A percentile compares a stretch with the other conserved stretches of the same genome.
Evolutionary conservation across 805 yeast species (phyloP).

Genomic region (Starmera dryadoides): DNA sequence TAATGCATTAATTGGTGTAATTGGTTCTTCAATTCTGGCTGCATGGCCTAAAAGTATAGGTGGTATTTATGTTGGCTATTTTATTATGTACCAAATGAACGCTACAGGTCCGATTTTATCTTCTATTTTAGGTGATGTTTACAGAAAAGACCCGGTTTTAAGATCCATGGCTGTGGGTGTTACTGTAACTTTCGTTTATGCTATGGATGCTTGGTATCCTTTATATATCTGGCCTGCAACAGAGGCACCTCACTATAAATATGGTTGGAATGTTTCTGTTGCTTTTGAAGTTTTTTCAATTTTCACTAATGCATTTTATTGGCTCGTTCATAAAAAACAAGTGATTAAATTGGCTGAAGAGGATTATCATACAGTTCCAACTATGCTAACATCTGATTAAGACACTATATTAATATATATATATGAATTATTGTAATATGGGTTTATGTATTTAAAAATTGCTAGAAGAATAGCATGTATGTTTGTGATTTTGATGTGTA

Average conservation of each 20-base stretch:
- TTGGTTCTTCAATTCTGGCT: slow-evolving; percentile 2
- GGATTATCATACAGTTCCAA: too few species aligned
- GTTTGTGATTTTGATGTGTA: too few species aligned
- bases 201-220: slow-evolving; percentile 34
- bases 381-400: too few species aligned
- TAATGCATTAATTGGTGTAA: slow-evolving; percentile 1
- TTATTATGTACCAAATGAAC: slow-evolving; percentile 1
- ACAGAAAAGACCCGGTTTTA: slow-evolving; percentile 25
- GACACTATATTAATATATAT: too few species aligned
- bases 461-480: too few species aligned
- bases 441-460: too few species aligned
- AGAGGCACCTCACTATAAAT: slow-evolving; percentile 33
- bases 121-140: slow-evolving; percentile 1
- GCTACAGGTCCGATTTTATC: slow-evolving; percentile 2
- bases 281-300: slow-evolving; percentile 2
- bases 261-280: slow-evolving; percentile 23
- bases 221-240: slow-evolving; percentile 33
- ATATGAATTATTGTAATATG: neutral
- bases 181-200: slow-evolving; percentile 32
- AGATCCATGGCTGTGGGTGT: slow-evolving; percentile 31
- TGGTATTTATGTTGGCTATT: slow-evolving; percentile 2
- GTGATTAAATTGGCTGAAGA: neutral
- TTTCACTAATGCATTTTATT: neutral
- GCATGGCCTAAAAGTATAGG: slow-evolving; percentile 1
- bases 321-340: slow-evolving; percentile 1